These are phyloP conservation scores for Fraxinus angustifolia DNA, from an alignment of 305 asterid species.

Conservation along the genomic window DNA sequence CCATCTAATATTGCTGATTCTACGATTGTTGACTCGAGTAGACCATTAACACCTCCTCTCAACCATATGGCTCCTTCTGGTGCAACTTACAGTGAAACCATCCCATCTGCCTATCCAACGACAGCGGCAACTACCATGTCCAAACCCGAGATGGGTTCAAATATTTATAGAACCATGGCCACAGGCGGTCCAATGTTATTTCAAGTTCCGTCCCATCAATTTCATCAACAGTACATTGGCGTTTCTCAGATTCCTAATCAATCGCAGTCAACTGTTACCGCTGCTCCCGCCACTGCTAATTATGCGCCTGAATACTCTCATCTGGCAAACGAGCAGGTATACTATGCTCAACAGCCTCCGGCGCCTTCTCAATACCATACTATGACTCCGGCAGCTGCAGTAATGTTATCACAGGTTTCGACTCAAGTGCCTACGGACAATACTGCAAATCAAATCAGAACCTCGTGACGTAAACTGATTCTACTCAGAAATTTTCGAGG, in stretches of 20 bases:
- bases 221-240: slow-evolving; percentile 46
- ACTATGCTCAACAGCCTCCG: slow-evolving; percentile 39
- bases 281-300: slow-evolving; percentile 22
- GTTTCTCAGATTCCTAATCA: slow-evolving; percentile 43
- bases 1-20: slow-evolving; percentile 33
- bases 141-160: slow-evolving; percentile 38
- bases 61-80: slow-evolving; percentile 22
- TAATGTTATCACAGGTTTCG: slow-evolving; percentile 44
- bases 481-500: background rate
- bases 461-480: background rate
- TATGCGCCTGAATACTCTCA: slow-evolving; percentile 51
- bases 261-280: slow-evolving; percentile 25
- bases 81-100: slow-evolving; percentile 25
- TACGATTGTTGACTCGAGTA: slow-evolving; percentile 26
- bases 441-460: slow-evolving; percentile 29
- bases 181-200: slow-evolving; percentile 32
- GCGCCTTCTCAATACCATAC: background rate
- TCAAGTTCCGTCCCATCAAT: slow-evolving; percentile 45
- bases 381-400: slow-evolving; percentile 48
- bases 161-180: slow-evolving; percentile 27
- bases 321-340: slow-evolving; percentile 48
- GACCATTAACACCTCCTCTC: slow-evolving; percentile 24
- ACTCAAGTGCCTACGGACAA: slow-evolving; percentile 35
- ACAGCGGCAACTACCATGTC: slow-evolving; percentile 17
- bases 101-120: slow-evolving; percentile 30